A percentile compares a stretch with the other conserved stretches of the same genome.
Conservation (phyloP, 2,329 filamentous ascomycete species). For the Penicillium sp. region DNA sequence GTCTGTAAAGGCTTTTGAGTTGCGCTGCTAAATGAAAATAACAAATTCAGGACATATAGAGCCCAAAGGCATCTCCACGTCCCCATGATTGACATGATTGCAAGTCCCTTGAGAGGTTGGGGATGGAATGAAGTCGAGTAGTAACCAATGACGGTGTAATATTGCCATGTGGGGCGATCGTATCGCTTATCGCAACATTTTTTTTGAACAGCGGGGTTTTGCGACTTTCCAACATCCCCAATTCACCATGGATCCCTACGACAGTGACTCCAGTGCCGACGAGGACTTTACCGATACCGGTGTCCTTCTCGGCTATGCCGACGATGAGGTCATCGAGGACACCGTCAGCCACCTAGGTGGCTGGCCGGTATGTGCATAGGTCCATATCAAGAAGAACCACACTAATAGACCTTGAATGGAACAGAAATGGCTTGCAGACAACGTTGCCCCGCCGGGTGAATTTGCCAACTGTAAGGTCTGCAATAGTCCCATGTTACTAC, state of each 20-base stretch:
- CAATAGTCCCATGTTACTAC: constrained; percentile 76
- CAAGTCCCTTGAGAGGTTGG: not conserved
- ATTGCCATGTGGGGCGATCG: constrained; percentile 5
- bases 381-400: not conserved
- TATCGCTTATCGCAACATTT: constrained; percentile 25
- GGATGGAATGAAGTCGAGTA: constrained; percentile 7
- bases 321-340: constrained; percentile 76
- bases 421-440: constrained; percentile 81
- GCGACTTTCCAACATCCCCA: constrained; percentile 2
- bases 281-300: constrained; percentile 65
- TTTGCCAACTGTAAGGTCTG: constrained; percentile 86
- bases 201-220: constrained; percentile 23
- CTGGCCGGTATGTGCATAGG: constrained; percentile 65
- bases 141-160: constrained; percentile 8
- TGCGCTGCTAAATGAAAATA: constrained; percentile 22
- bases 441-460: constrained; percentile 69
- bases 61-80: constrained; percentile 5
- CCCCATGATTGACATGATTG: not conserved
- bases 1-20: constrained; percentile 23
- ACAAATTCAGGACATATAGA: constrained; percentile 10
- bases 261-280: constrained; percentile 75
- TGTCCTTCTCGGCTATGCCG: constrained; percentile 86
- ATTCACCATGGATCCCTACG: constrained; percentile 69
- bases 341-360: constrained; percentile 86
- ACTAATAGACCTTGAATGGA: constrained; percentile 15